phyloP scores from a whole-genome alignment of 192 early-diverging fungal species.

The Rhizoclosmatium globosum region DNA sequence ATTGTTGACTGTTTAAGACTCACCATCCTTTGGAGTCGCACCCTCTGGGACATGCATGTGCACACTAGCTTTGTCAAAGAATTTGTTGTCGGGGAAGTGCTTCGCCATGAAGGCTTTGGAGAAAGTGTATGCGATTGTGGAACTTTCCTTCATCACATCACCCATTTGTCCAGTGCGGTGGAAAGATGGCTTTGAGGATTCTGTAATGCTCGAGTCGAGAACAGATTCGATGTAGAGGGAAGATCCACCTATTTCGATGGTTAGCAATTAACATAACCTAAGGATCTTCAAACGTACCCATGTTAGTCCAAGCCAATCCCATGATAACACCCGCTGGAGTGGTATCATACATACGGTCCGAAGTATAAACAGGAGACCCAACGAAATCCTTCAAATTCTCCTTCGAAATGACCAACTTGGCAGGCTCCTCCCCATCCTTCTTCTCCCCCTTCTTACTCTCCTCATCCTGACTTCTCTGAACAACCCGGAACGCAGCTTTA shows the following conservation, averaged over 20 bases:
- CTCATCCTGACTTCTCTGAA: slow-evolving; percentile 57
- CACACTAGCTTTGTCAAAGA: slow-evolving; percentile 90
- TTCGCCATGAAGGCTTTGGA: slow-evolving; percentile 83
- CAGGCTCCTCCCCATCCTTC: slow-evolving; percentile 12
- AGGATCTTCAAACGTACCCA: slow-evolving; percentile 67
- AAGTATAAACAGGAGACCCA: slow-evolving; percentile 85
- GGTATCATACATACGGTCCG: slow-evolving; percentile 89
- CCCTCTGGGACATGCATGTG: slow-evolving; percentile 98
- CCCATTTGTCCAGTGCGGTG: slow-evolving; percentile 95
- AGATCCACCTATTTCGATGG: slow-evolving; percentile 69
- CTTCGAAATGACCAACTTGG: slow-evolving; percentile 70
- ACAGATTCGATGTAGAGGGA: slow-evolving; percentile 96
- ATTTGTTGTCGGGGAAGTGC: slow-evolving; percentile 83
- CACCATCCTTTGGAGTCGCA: slow-evolving; percentile 97
- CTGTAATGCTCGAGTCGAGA: slow-evolving; percentile 76
- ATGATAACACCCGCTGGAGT: slow-evolving; percentile 96
- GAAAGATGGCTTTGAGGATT: slow-evolving; percentile 70
- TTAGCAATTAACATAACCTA: not conserved
- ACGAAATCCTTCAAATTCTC: slow-evolving; percentile 92
- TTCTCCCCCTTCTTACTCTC: not conserved
- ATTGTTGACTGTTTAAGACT: not conserved
- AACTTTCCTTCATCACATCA: slow-evolving; percentile 99
- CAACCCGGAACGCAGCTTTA: slow-evolving; percentile 93
- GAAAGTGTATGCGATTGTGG: slow-evolving; percentile 95
- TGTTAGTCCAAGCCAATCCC: slow-evolving; percentile 97